Conservation (phyloP, 331 rosid species). For the Malus hybrid region DNA sequence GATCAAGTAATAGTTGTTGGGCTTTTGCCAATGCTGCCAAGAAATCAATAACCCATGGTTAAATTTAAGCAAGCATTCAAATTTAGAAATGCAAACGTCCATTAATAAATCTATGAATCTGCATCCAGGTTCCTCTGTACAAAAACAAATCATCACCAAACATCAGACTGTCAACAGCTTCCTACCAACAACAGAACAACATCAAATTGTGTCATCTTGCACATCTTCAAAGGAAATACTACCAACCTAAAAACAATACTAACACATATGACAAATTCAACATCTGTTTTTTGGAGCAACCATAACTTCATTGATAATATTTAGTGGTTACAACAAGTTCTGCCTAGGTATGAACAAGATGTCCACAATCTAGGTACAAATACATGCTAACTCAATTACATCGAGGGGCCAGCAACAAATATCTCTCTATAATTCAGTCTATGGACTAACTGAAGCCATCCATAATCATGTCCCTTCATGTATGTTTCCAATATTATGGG, state of each 20-base stretch:
- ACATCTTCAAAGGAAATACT: background rate
- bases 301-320: background rate
- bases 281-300: background rate
- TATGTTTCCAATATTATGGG: background rate
- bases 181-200: background rate
- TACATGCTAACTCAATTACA: background rate
- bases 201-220: background rate
- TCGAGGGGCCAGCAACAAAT: background rate
- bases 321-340: background rate
- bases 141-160: background rate
- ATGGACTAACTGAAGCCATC: background rate
- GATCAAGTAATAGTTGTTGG: slow-evolving; percentile 85
- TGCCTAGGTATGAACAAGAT: background rate
- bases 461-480: background rate
- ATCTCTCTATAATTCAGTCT: background rate
- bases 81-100: slow-evolving; percentile 1
- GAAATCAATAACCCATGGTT: slow-evolving; percentile 16
- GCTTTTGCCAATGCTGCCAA: slow-evolving; percentile 91
- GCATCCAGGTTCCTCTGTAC: background rate
- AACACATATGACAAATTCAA: background rate
- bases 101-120: too few relatives aligned
- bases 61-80: background rate
- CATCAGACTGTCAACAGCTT: background rate
- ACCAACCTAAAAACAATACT: background rate
- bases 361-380: background rate